Conservation (phyloP, 2,329 filamentous ascomycete species). For the Lachnellula hyalina region DNA sequence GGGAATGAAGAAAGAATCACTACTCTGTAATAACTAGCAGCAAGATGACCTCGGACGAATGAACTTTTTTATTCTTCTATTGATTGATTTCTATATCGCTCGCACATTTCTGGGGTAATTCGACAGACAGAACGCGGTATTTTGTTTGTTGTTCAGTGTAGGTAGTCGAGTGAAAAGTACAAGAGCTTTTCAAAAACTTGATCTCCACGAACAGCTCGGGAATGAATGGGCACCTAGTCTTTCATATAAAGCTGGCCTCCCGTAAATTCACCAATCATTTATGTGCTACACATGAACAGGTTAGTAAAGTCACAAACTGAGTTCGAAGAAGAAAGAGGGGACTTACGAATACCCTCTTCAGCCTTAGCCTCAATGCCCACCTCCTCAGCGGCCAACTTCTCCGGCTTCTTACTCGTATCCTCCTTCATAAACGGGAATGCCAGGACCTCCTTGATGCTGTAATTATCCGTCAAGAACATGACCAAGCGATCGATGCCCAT, state of each 20-base stretch:
- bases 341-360: constrained; percentile 50
- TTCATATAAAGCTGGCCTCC: not conserved
- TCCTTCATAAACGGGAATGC: constrained; percentile 99
- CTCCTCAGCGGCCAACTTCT: constrained; percentile 54
- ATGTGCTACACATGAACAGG: constrained; percentile 4
- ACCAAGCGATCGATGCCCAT: constrained; percentile 91
- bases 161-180: too few species aligned
- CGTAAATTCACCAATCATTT: not conserved
- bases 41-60: not conserved
- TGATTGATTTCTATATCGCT: not conserved
- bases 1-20: not conserved
- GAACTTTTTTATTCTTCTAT: not conserved
- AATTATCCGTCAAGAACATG: constrained; percentile 95
- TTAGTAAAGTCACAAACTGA: not conserved
- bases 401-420: constrained; percentile 49
- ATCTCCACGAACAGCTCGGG: too few species aligned
- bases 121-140: too few species aligned
- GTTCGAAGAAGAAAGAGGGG: not conserved
- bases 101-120: not conserved
- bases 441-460: constrained; percentile 92
- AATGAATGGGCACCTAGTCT: not conserved
- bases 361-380: constrained; percentile 52
- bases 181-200: too few species aligned
- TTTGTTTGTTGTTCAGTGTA: too few species aligned
- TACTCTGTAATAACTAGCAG: not conserved